Percentiles rank a stretch among this genome's conserved stretches.
phyloP scores from a whole-genome alignment of 2,329 filamentous ascomycete species.

The Venturia nashicola region DNA sequence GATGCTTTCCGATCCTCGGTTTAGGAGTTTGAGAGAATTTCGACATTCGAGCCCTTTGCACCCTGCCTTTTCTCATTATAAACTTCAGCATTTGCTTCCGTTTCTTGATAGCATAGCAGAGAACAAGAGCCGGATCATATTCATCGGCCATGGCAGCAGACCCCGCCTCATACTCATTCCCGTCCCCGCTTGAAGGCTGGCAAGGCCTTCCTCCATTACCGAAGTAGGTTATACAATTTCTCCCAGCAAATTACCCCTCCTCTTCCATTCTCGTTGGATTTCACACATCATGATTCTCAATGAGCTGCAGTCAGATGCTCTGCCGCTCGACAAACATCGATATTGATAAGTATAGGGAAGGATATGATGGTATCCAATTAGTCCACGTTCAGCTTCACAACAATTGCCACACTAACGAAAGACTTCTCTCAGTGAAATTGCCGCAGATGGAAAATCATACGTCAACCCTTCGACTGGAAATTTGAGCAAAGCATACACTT shows the following conservation, averaged over 20 bases:
- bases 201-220: slow-evolving; percentile 44
- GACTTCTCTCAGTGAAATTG: slow-evolving; percentile 35
- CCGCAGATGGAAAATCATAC: slow-evolving; percentile 66
- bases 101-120: neutral
- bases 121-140: neutral
- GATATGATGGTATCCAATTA: too few species aligned
- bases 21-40: too few species aligned
- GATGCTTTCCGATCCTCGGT: too few species aligned
- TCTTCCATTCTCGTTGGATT: too few species aligned
- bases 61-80: neutral
- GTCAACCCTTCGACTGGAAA: slow-evolving; percentile 51
- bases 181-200: slow-evolving; percentile 47
- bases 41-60: too few species aligned
- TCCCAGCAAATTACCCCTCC: too few species aligned
- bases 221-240: slow-evolving; percentile 18
- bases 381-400: neutral
- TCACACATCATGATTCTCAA: too few species aligned
- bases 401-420: neutral
- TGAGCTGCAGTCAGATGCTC: too few species aligned
- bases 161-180: slow-evolving; percentile 34
- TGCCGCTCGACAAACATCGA: too few species aligned
- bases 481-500: slow-evolving; percentile 56
- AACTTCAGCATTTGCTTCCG: neutral
- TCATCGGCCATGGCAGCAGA: slow-evolving; percentile 17
- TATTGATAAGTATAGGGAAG: too few species aligned